phyloP scores from a whole-genome alignment of 2,329 filamentous ascomycete species.

The Penicillium sumatraense region DNA sequence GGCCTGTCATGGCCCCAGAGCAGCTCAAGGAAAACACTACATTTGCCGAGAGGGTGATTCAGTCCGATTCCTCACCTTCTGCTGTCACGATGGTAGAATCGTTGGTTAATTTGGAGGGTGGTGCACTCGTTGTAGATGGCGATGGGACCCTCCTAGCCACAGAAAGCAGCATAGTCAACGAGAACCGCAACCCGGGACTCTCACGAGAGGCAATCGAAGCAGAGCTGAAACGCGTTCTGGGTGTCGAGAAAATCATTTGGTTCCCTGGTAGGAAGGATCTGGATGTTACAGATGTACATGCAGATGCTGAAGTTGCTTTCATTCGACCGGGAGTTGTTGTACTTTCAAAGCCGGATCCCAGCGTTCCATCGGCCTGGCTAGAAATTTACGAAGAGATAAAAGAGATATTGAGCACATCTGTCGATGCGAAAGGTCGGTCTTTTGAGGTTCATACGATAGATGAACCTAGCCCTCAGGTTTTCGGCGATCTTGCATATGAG shows the following conservation, averaged over 20 bases:
- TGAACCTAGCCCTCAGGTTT: conserved; percentile 24
- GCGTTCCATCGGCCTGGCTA: conserved; percentile 16
- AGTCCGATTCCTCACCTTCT: conserved; percentile 7
- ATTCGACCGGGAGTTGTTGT: conserved; percentile 28
- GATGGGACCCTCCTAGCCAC: conserved; percentile 34
- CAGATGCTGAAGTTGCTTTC: conserved; percentile 25
- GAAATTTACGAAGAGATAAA: conserved; percentile 27
- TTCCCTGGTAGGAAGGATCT: conserved; percentile 27
- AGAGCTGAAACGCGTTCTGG: conserved; percentile 26
- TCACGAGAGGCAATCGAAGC: conserved; percentile 25
- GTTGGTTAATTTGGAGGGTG: conserved; percentile 29
- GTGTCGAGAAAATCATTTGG: conserved; percentile 36
- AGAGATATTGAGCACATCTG: conserved; percentile 12
- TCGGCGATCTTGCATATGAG: conserved; percentile 11
- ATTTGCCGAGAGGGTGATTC: conserved; percentile 20
- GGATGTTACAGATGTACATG: conserved; percentile 36
- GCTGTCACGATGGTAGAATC: conserved; percentile 22
- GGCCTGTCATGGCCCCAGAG: conserved; percentile 14
- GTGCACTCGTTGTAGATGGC: conserved; percentile 34
- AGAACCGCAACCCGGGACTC: conserved; percentile 31
- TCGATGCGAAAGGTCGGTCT: conserved; percentile 28
- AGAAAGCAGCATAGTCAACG: conserved; percentile 35
- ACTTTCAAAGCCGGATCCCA: conserved; percentile 26
- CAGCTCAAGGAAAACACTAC: conserved; percentile 17
- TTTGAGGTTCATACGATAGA: conserved; percentile 27